Base-by-base conservation (phyloP, 805 yeast genomes). In the Cyberlindnera euphorbiae region DNA sequence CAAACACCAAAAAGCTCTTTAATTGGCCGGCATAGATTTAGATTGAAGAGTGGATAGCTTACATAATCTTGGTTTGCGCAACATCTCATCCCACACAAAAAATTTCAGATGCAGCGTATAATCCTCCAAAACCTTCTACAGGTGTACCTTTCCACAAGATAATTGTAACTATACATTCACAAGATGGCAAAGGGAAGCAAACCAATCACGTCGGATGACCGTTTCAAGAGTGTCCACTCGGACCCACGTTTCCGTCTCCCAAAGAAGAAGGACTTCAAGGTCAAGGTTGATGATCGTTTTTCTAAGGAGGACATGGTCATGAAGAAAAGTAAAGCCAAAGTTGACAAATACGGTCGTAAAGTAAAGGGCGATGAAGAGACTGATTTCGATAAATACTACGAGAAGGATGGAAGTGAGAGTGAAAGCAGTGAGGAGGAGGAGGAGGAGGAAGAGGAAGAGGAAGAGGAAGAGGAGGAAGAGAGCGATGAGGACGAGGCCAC, bases 211-310 rank as follows among this genome's bases (percentile, higher is more conserved):
- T 52, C 60, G 4, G 97, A 93, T 63, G 72, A 80, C 17, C 75
- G 97, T 56, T 90, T 90, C 59, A 63, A 82, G 8, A 67, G 78
- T 8, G 82, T 90, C 6, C 86, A 82, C 50, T 75, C 72, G 46
- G 98, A 93, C 60, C 97, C 97, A 4, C 71, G 96, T 45, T 93
- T 90, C 64, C 80, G 75, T 42, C 63, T 77, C 17, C 89, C 96
- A 2, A 80, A 71, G 52, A 71, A 70, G 56, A 79, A 77, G 49
- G 77, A 80, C 38, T 63, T 79, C 42, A 83, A 82, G 56, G 82
- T 87, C 26, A 77, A 83, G 48, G 69, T 93, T 17, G 98, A 93
- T 61, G 82, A 77, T 39, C 77, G 98, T 60, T 93, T 93, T 62
- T 82, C 79, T 49, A 76, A 77, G 30, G 64, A 67, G 34, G 72